Conservation (phyloP, 2,329 filamentous ascomycete species). For the Clarireedia homoeocarpa region DNA sequence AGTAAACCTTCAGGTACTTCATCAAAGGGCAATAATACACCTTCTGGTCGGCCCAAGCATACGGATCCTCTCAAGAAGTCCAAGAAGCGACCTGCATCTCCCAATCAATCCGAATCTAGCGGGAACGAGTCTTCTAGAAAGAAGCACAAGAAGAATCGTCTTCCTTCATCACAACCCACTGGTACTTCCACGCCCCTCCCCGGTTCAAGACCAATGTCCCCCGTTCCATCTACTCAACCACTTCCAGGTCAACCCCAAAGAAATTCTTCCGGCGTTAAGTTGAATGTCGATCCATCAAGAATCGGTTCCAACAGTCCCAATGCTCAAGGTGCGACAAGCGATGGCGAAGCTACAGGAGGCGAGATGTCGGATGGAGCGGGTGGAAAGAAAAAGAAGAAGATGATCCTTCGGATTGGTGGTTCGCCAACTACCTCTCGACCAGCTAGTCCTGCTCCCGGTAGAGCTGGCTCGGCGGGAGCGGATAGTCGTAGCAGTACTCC, state of each 20-base stretch:
- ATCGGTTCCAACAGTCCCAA: slow-evolving; percentile 23
- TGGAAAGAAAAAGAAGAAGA: slow-evolving; percentile 51
- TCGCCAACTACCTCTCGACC: slow-evolving; percentile 50
- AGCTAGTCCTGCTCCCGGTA: slow-evolving; percentile 44
- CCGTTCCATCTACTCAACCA: slow-evolving; percentile 19
- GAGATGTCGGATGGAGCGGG: slow-evolving; percentile 51
- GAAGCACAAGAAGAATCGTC: slow-evolving; percentile 64
- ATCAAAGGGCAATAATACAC: slow-evolving; percentile 64
- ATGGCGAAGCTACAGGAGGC: slow-evolving; percentile 63
- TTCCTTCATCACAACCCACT: slow-evolving; percentile 41
- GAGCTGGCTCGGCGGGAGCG: slow-evolving; percentile 10
- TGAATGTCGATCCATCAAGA: slow-evolving; percentile 24
- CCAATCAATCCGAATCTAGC: slow-evolving; percentile 77
- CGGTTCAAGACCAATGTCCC: slow-evolving; percentile 27
- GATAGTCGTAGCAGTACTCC: slow-evolving; percentile 29
- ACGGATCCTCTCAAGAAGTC: slow-evolving; percentile 42
- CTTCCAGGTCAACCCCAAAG: slow-evolving; percentile 18
- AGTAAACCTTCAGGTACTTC: slow-evolving; percentile 43
- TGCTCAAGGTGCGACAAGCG: slow-evolving; percentile 47
- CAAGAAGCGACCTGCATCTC: slow-evolving; percentile 70
- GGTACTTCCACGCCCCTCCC: slow-evolving; percentile 49
- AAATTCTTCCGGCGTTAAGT: slow-evolving; percentile 26
- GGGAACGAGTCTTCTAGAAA: slow-evolving; percentile 84
- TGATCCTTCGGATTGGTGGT: slow-evolving; percentile 39
- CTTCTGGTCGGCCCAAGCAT: slow-evolving; percentile 48